Evolutionary conservation across 2,329 filamentous ascomycete genomes (phyloP), one percentile per base, ranked within the genome.

Genomic region (Hawksworthiomyces lignivorus): DNA sequence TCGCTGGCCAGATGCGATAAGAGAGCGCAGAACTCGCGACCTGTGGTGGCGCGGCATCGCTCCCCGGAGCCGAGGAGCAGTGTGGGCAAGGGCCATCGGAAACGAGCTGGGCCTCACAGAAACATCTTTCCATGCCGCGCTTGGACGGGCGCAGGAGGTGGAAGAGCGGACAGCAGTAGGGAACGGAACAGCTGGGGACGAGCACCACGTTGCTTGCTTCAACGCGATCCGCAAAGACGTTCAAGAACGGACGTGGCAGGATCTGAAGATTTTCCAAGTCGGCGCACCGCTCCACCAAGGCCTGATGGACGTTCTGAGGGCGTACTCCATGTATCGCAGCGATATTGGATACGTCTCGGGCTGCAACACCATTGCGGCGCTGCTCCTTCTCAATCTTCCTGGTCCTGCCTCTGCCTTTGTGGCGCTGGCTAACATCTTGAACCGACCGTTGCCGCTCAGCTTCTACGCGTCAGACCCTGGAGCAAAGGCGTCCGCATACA

Each of bases 41-140:
- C 68, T 92, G 34, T 92, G 84, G 84, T 92, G 86, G 86, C 75
- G 78, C 45, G 86, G 86, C 6, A 72, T 92, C 22, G 78, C 84
- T 0, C 80, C 84, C 2, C 72, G 80, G 44, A 79, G 77, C 56
- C 73, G 86, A 24, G 82, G 81, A 19, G 61, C 67, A 5, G 81
- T 87, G 7, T 89, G 84, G 84, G 63, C 72, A 29, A 72, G 70
- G 39, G 83, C 84, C 3, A 77, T 88, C 33, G 84, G 84, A 24
- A 89, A 89, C 54, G 78, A 84, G 41, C 69, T 88, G 3, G 77
- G 77, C 18, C 68, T 87, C 7, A 79, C 78, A 0, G 70, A 78
- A 33, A 65, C 73, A 3, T 86, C 82, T 7, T 92, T 82, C 60
- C 68, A 74, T 20, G 80, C 84, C 3, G 87, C 87, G 1, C 68